phyloP scores from a whole-genome alignment of 2,329 filamentous ascomycete genomes.

The Ophiostoma populinum region DNA sequence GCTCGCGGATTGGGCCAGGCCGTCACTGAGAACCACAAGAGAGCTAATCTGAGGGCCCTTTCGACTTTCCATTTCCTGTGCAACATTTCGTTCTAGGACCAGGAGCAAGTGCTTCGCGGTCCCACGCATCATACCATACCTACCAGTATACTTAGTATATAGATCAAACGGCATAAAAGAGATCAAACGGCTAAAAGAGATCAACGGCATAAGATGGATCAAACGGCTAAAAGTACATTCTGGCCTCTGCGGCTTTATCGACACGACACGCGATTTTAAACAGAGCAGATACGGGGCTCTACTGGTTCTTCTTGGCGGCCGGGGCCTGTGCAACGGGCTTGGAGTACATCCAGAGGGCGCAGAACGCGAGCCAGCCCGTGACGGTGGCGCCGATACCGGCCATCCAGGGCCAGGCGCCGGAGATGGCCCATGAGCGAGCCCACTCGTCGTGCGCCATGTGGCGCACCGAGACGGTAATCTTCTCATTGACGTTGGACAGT shows the following conservation, averaged over 20 bases:
- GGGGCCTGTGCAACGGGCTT: conserved; percentile 23
- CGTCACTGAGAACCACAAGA: conserved; percentile 8
- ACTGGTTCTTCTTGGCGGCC: conserved; percentile 31
- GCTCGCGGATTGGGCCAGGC: too few relatives aligned
- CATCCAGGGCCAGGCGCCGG: conserved; percentile 88
- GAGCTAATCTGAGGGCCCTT: conserved; percentile 13
- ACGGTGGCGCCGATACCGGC: conserved; percentile 73
- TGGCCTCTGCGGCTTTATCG: neutral
- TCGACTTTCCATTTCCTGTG: neutral
- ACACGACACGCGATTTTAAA: neutral
- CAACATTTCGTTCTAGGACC: neutral
- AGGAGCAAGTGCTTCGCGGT: neutral
- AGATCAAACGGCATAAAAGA: too few relatives aligned
- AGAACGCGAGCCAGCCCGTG: conserved; percentile 69
- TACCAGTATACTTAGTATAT: too few relatives aligned
- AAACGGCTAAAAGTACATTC: too few relatives aligned
- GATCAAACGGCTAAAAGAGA: too few relatives aligned
- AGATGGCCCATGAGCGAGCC: conserved; percentile 78
- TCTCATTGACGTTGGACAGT: conserved; percentile 77
- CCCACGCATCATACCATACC: too few relatives aligned
- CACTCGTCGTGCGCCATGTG: conserved; percentile 98
- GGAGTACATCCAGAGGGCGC: conserved; percentile 70
- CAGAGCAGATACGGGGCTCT: neutral
- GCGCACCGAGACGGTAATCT: conserved; percentile 82
- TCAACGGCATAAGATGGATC: too few relatives aligned